Evolutionary conservation across 192 early-diverging fungal genomes (phyloP).

Genomic region (Paraglomus brasilianum): DNA sequence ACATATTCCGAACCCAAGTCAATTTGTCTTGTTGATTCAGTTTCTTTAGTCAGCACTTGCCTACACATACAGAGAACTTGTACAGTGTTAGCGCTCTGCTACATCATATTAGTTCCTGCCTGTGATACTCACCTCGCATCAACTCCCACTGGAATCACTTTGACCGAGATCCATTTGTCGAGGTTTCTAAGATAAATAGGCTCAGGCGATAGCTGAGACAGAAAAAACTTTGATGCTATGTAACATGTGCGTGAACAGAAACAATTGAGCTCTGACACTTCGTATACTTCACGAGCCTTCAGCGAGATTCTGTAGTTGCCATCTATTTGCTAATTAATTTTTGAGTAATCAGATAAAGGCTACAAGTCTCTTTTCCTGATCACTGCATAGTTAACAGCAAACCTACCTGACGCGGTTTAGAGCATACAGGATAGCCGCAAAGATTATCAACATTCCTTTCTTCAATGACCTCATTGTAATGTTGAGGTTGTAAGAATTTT

Average conservation of each 20-base stretch:
- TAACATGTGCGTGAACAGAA: conserved; percentile 75
- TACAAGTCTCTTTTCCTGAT: conserved; percentile 22
- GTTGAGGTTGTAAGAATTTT: conserved; percentile 61
- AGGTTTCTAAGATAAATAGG: conserved; percentile 67
- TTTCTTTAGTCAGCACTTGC: no score
- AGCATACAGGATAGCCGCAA: conserved; percentile 87
- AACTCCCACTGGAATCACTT: conserved; percentile 32
- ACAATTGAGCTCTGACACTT: conserved; percentile 61
- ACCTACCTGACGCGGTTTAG: conserved; percentile 43
- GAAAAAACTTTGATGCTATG: conserved; percentile 68
- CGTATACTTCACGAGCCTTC: conserved; percentile 72
- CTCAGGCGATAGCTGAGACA: conserved; percentile 70
- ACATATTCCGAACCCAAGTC: conserved; percentile 32
- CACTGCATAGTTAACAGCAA: no score
- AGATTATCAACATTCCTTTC: conserved; percentile 67
- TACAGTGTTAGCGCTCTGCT: not conserved
- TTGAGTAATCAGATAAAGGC: not conserved
- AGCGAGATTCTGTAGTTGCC: conserved; percentile 71
- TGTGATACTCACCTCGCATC: conserved; percentile 36
- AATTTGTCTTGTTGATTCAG: conserved; percentile 1
- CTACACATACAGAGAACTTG: no score
- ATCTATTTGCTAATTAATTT: conserved; percentile 37
- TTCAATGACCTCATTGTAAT: conserved; percentile 68
- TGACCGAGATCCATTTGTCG: conserved; percentile 28
- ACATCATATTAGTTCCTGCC: not conserved